Base-by-base conservation (phyloP, 495 filamentous ascomycete species). In the Lasiosphaeria miniovina region DNA sequence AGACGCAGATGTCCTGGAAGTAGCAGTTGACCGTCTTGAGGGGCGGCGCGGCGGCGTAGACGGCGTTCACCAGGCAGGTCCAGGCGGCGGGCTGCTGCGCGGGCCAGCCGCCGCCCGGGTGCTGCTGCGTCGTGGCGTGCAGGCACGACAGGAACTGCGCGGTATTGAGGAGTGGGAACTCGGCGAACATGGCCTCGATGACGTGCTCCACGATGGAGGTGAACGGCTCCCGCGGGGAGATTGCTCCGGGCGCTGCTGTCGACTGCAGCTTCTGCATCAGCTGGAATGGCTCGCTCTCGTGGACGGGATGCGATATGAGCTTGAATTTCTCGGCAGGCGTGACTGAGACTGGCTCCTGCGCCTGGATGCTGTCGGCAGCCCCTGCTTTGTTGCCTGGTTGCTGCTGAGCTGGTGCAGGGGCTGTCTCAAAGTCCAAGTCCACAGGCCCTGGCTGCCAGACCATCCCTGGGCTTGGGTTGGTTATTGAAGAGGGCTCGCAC, bases 1-100 rank as follows among this genome's bases (percentile, higher is more conserved):
- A 50, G 3, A 6, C n/a, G 10, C 40, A 38, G 40, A 60, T 10
- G 5, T 62, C 49, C 3, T 40, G 32, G 43, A 60, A 65, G 3
- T 50, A 17, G 10, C 57, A 4, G 40, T 62, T 51, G 7, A 36
- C 10, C 3, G 17, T 45, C 15, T 32, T 32, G 49, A 36, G 4
- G 6, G 15, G 43, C 14, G 50, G 15, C 4, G 17, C 31, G 4
- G 4, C 5, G 5, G 43, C 43, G 43, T 5, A 5, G 12, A 46
- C 15, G 6, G 43, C 15, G 12, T 46, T 46, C 12, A 5, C 15
- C 8, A 46, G 43, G 12, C 8, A 9, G 12, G 12, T n/a, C 43
- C 43, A 46, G 4, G 43, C 5, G 12, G 15, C 11, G 5, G 43
- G 15, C 5, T 46, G 6, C 14, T 8, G 38, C 7, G 8, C 8